Conservation (phyloP, 306 rosid species). For the Pyrus pyrifolia region DNA sequence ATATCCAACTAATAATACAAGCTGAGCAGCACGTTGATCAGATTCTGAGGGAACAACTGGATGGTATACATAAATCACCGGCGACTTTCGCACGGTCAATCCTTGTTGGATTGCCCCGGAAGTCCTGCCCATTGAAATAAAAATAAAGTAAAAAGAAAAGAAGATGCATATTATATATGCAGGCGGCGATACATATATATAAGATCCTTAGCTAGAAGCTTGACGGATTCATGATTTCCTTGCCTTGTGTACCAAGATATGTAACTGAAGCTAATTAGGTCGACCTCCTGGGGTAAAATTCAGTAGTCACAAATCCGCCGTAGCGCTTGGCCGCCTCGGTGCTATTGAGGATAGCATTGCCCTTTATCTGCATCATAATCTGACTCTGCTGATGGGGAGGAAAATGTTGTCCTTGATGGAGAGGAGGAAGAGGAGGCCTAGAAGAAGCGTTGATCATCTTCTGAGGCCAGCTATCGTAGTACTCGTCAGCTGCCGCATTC, state of each 20-base stretch:
- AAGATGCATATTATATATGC: not conserved
- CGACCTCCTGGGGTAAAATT: not conserved
- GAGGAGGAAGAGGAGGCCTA: not conserved
- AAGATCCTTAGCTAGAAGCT: not conserved
- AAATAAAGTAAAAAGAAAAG: not conserved
- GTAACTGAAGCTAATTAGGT: not conserved
- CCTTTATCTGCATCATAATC: not conserved
- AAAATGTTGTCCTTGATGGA: not conserved
- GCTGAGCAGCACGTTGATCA: not conserved
- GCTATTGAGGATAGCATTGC: not conserved
- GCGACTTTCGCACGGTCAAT: not conserved
- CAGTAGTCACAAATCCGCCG: not conserved
- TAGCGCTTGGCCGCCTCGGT: slow-evolving; percentile 9
- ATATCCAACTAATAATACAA: not conserved
- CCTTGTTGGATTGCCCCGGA: not conserved
- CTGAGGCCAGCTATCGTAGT: not conserved
- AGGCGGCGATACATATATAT: not conserved
- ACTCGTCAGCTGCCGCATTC: not conserved
- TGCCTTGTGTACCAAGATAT: not conserved
- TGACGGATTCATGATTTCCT: not conserved
- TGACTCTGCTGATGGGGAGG: not conserved
- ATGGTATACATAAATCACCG: not conserved
- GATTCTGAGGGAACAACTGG: not conserved
- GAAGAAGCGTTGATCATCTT: not conserved
- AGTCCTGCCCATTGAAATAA: not conserved